phyloP scores from a whole-genome alignment of 2,329 filamentous ascomycete genomes.

The Geosmithia morbida region DNA sequence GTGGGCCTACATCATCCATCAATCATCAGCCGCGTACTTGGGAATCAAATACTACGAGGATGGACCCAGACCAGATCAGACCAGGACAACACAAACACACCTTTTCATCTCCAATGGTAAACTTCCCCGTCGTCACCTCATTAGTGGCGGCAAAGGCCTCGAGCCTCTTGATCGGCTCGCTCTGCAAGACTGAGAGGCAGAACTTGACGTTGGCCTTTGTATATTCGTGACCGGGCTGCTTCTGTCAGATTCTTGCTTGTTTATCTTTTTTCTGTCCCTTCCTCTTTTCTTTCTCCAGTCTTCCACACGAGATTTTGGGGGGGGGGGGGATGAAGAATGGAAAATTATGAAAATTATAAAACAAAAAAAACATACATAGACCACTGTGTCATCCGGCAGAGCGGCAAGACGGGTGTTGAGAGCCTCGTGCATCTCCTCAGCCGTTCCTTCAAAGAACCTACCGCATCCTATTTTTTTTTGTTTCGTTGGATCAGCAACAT shows the following conservation, averaged over 20 bases:
- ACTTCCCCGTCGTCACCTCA: slow-evolving; percentile 82
- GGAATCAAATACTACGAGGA: too few species aligned
- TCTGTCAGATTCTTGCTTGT: too few species aligned
- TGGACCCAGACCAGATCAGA: too few species aligned
- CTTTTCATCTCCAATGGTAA: slow-evolving; percentile 97
- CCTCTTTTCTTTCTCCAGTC: too few species aligned
- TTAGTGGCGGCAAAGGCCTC: slow-evolving; percentile 65
- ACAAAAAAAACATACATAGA: slow-evolving; percentile 67
- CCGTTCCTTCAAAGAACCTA: slow-evolving; percentile 85
- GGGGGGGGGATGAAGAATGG: too few species aligned
- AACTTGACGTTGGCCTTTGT: slow-evolving; percentile 96
- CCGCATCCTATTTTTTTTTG: slow-evolving; percentile 56
- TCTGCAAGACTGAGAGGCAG: slow-evolving; percentile 59
- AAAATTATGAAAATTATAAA: too few species aligned
- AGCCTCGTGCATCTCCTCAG: slow-evolving; percentile 83
- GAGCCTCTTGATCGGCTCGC: slow-evolving; percentile 62
- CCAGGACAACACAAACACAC: slow-evolving; percentile 26
- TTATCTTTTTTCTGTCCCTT: neutral
- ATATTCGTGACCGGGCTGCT: slow-evolving; percentile 86
- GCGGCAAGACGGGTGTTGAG: slow-evolving; percentile 72
- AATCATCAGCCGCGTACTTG: slow-evolving; percentile 1
- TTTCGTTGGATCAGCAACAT: slow-evolving; percentile 4
- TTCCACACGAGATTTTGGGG: too few species aligned
- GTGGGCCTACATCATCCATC: slow-evolving; percentile 53
- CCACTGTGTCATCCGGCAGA: slow-evolving; percentile 79